Evolutionary conservation across 805 yeast genomes (phyloP), one percentile per base, ranked within the genome.

Genomic region (Brettanomyces bruxellensis): DNA sequence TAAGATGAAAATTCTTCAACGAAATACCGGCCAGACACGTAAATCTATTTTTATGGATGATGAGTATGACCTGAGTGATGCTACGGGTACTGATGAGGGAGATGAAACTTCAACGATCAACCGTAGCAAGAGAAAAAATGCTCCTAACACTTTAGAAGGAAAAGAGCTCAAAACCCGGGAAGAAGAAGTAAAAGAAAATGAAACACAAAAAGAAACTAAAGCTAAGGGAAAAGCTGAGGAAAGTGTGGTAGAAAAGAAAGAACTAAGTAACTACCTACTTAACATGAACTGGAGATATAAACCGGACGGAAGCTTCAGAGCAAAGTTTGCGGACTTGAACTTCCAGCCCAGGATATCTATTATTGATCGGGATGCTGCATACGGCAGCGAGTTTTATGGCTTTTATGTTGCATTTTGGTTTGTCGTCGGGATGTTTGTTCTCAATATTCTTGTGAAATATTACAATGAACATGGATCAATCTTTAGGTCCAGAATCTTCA

Each of bases 321-420:
- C 83, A 3, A 69, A 75, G 46, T 79, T 79, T 55, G 71, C 73
- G 4, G 86, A 81, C 57, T 68, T 78, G 22, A 68, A 68, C 25
- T 78, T 79, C 53, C 53, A 54, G 23, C 57, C 64, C 7, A 56
- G 73, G 32, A 60, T 73, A 4, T 62, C 75, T 6, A 79, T 83
- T 14, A 70, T 83, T 50, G 90, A 83, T 56, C 65, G 72, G 13
- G 70, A 67, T 4, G 57, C 63, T 28, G 66, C 70, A 49, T 65
- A 66, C 44, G 65, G 71, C 1, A 63, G 79, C 3, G 67, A 69
- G 46, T 89, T 86, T 60, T 79, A 76, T 54, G 98, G 98, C 2
- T 74, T 93, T 49, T 91, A 80, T 61, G 82, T 87, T 4, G 73
- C 89, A 43, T 78, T 80, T 51, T 87, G 96, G 96, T 66, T 86